phyloP scores from a whole-genome alignment of 768 basidiomycete species.

The Lactarius indigo region DNA sequence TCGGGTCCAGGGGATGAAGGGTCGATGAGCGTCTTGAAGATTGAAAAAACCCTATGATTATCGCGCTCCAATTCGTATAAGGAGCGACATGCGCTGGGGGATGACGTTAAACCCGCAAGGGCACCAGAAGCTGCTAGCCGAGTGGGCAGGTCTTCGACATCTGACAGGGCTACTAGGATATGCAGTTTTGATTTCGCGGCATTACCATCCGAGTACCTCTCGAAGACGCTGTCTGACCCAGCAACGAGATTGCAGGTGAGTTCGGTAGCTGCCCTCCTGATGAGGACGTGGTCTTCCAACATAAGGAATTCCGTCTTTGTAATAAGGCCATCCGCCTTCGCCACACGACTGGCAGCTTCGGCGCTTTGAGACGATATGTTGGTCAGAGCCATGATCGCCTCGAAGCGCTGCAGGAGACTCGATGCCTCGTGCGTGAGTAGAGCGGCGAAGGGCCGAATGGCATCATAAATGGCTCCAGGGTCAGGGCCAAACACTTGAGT shows the following conservation, averaged over 20 bases:
- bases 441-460: constrained; percentile 74
- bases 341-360: constrained; percentile 63
- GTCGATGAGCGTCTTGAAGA: constrained; percentile 66
- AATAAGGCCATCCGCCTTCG: constrained; percentile 54
- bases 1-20: constrained; percentile 43
- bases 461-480: constrained; percentile 70
- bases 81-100: constrained; percentile 53
- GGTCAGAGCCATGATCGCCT: constrained; percentile 93
- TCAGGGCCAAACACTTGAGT: constrained; percentile 88
- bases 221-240: constrained; percentile 72
- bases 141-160: constrained; percentile 82
- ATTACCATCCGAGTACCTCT: constrained; percentile 52
- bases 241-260: constrained; percentile 87
- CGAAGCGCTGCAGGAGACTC: constrained; percentile 80
- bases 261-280: constrained; percentile 86
- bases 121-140: constrained; percentile 89
- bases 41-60: constrained; percentile 56
- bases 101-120: constrained; percentile 72
- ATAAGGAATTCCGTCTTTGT: constrained; percentile 68
- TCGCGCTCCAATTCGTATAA: constrained; percentile 66
- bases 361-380: constrained; percentile 82
- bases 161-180: constrained; percentile 78
- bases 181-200: constrained; percentile 65
- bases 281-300: constrained; percentile 76
- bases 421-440: constrained; percentile 68